Conservation (phyloP, 352 stramenopile genomes). For the Blastocystis sp. region DNA sequence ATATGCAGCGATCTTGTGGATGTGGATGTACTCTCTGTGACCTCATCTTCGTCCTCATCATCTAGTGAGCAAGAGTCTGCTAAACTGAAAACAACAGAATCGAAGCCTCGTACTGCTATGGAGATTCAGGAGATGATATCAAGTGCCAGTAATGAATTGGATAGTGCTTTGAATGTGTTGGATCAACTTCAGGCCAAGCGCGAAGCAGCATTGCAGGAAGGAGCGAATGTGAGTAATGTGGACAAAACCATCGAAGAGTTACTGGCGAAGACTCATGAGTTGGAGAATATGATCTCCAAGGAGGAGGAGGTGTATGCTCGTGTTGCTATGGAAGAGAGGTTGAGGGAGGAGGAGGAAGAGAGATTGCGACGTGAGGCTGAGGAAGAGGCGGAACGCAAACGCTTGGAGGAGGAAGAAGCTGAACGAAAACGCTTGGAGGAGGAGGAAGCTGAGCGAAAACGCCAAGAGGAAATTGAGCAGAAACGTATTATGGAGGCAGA, state of each 20-base stretch:
- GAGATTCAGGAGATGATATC: background rate
- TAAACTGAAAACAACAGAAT: background rate
- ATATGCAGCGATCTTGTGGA: constrained; percentile 33
- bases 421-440: constrained; percentile 3
- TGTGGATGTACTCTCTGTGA: background rate
- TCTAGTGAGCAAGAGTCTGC: background rate
- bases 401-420: constrained; percentile 21
- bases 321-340: background rate
- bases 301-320: background rate
- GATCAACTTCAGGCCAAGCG: constrained; percentile 2
- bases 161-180: background rate
- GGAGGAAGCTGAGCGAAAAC: constrained; percentile 23
- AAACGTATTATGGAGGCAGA: constrained; percentile 9
- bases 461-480: constrained; percentile 24
- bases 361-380: background rate
- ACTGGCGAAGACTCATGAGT: constrained; percentile 20
- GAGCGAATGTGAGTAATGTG: background rate
- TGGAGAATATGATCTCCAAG: background rate
- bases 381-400: background rate
- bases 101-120: background rate
- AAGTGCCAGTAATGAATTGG: background rate
- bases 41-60: background rate
- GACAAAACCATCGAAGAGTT: constrained; percentile 1
- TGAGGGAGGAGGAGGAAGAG: constrained; percentile 9
- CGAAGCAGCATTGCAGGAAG: background rate